Evolutionary conservation across 768 basidiomycete genomes (phyloP), one percentile per base, ranked within the genome.

Genomic region (Suillus weaverae): DNA sequence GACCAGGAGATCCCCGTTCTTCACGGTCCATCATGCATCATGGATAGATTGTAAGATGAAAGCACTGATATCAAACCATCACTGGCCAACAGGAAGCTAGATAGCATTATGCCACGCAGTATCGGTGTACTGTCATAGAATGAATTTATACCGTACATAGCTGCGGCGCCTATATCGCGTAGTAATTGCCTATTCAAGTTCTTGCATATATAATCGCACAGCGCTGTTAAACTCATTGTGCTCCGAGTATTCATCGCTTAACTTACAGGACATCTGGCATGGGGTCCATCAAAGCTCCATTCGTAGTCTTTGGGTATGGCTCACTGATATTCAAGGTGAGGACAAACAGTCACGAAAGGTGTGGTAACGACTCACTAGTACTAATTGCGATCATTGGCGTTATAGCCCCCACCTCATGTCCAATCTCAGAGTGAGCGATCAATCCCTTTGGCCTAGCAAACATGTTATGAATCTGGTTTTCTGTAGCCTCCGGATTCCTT

Each of bases 291-390:
- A 41, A 62, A 9, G 48, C 66, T 66, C 76, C 79, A 26, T 95
- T 89, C 73, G 81, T 92, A 61, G 91, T 97, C 14, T 97, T 97
- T 69, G 94, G 94, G 36, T 97, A 97, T 69, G 95, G 95, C 13
- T 95, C 93, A 7, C 83, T 97, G 46, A 95, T 97, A 64, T 97
- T 91, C 84, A 96, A 94, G 85, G 94, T 89, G 71, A 63, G 74
- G 5, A 32, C 30, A 43, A 9, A n/a, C 50, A 26, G 6, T 32
- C 32, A 20, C 5, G 18, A 53, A 44, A 33, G 4, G 61, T 59
- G 0, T 8, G 48, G 5, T 22, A 48, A 16, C 7, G 14, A 13
- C 26, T 30, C 30, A 16, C 22, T 26, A 57, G 26, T 26, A 26
- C 14, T 22, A 14, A 48, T 48, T 48, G 22, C 22, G 14, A 57